These are phyloP conservation scores for Malus sylvestris DNA, from an alignment of 306 rosid species.

Conservation along the genomic window DNA sequence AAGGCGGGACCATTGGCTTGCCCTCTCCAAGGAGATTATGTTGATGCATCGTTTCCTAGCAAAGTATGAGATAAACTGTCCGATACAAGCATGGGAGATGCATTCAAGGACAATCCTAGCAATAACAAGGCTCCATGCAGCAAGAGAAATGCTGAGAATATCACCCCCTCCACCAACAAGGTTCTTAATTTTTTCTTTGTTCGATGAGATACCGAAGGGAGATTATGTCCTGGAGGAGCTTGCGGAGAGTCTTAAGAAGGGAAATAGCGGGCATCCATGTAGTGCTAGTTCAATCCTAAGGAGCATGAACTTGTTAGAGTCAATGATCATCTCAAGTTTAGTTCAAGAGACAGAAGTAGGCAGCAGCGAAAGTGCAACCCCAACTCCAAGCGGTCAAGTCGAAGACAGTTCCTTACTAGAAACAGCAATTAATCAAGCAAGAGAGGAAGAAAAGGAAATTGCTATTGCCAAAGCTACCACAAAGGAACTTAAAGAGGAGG, in stretches of 20 bases:
- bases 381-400: slow-evolving; percentile 11
- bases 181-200: slow-evolving; percentile 76
- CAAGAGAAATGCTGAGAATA: slow-evolving; percentile 83
- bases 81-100: slow-evolving; percentile 67
- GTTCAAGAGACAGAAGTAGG: slow-evolving; percentile 13
- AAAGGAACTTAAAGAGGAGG: slow-evolving; percentile 72
- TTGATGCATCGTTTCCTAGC: slow-evolving; percentile 60
- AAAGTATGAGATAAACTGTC: slow-evolving; percentile 37
- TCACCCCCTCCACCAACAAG: slow-evolving; percentile 82
- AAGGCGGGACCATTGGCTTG: slow-evolving; percentile 95
- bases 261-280: slow-evolving; percentile 40
- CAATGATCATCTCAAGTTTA: slow-evolving; percentile 23
- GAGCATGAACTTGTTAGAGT: slow-evolving; percentile 37
- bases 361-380: slow-evolving; percentile 3
- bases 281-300: slow-evolving; percentile 60
- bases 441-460: slow-evolving; percentile 70
- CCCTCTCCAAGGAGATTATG: slow-evolving; percentile 63
- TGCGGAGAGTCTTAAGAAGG: slow-evolving; percentile 54
- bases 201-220: slow-evolving; percentile 78
- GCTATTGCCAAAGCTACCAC: slow-evolving; percentile 75
- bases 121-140: slow-evolving; percentile 81
- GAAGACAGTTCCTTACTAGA: slow-evolving; percentile 38
- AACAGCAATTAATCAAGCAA: slow-evolving; percentile 60
- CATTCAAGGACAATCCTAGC: slow-evolving; percentile 83
- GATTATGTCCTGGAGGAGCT: slow-evolving; percentile 79